These are phyloP conservation scores for Kalanchoe fedtschenkoi DNA, from an alignment of 164 flowering plant genomes.

Conservation along the genomic window DNA sequence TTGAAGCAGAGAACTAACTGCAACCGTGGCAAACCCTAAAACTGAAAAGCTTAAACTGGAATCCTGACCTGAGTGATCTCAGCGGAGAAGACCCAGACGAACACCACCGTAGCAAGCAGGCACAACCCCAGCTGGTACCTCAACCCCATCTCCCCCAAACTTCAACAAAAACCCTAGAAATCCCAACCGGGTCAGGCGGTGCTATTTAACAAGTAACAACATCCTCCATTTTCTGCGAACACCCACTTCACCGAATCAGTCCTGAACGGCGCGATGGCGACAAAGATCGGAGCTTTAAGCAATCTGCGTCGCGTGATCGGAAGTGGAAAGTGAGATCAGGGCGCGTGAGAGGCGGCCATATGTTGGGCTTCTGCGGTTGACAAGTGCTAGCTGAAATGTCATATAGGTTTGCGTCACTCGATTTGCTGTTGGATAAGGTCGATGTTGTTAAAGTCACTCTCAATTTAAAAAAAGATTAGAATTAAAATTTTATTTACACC, in stretches of 20 bases:
- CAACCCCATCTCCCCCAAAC: constrained; percentile 50
- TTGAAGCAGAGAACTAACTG: too few species aligned
- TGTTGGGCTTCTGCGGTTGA: too few species aligned
- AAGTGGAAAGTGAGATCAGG: too few species aligned
- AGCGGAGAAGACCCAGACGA: constrained; percentile 66
- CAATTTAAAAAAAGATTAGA: too few species aligned
- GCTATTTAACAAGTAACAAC: not conserved
- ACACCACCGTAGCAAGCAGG: constrained; percentile 44
- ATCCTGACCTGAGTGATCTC: constrained; percentile 63
- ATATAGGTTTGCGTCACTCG: too few species aligned
- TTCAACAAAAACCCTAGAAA: constrained; percentile 1
- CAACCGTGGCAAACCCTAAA: too few species aligned
- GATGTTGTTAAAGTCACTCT: too few species aligned
- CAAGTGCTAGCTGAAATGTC: too few species aligned
- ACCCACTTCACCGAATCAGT: not conserved
- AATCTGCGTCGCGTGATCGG: not conserved
- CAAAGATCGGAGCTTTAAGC: not conserved
- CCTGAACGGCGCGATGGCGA: not conserved
- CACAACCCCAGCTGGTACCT: constrained; percentile 50
- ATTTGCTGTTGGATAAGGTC: too few species aligned
- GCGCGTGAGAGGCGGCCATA: too few species aligned
- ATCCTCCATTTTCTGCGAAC: not conserved
- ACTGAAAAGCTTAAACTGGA: not conserved
- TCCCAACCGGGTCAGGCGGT: not conserved
- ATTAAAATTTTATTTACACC: too few species aligned